These are phyloP conservation scores for Alternaria metachromatica DNA, from an alignment of 2,329 filamentous ascomycete genomes.

Conservation along the genomic window DNA sequence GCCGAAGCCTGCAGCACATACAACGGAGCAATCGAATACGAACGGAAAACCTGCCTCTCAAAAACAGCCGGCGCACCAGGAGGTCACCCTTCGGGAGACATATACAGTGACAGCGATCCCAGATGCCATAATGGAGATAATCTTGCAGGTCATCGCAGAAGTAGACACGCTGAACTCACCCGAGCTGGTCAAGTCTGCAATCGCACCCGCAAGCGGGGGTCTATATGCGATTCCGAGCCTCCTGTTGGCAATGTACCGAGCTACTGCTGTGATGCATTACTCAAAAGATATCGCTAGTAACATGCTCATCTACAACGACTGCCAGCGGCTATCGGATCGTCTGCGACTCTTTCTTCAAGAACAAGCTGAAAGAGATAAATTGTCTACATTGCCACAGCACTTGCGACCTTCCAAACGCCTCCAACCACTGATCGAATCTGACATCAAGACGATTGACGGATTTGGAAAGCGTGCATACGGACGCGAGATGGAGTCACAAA, in stretches of 20 bases:
- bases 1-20: slow-evolving; percentile 23
- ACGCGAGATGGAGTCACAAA: slow-evolving; percentile 69
- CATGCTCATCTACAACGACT: slow-evolving; percentile 72
- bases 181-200: slow-evolving; percentile 56
- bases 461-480: slow-evolving; percentile 68
- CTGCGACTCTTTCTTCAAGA: slow-evolving; percentile 58
- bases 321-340: slow-evolving; percentile 62
- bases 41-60: slow-evolving; percentile 40
- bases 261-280: slow-evolving; percentile 78
- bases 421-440: slow-evolving; percentile 58
- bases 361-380: slow-evolving; percentile 47
- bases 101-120: slow-evolving; percentile 92
- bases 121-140: slow-evolving; percentile 73
- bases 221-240: slow-evolving; percentile 76
- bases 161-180: slow-evolving; percentile 63
- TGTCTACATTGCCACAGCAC: slow-evolving; percentile 37
- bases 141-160: slow-evolving; percentile 59
- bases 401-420: slow-evolving; percentile 49
- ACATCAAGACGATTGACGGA: slow-evolving; percentile 63
- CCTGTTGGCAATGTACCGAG: slow-evolving; percentile 78
- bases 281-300: slow-evolving; percentile 63
- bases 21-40: slow-evolving; percentile 34
- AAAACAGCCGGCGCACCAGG: slow-evolving; percentile 53
- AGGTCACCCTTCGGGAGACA: slow-evolving; percentile 81
- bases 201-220: slow-evolving; percentile 71